Base-by-base conservation (phyloP, 768 basidiomycete genomes). In the Aureoboletus auriporus region DNA sequence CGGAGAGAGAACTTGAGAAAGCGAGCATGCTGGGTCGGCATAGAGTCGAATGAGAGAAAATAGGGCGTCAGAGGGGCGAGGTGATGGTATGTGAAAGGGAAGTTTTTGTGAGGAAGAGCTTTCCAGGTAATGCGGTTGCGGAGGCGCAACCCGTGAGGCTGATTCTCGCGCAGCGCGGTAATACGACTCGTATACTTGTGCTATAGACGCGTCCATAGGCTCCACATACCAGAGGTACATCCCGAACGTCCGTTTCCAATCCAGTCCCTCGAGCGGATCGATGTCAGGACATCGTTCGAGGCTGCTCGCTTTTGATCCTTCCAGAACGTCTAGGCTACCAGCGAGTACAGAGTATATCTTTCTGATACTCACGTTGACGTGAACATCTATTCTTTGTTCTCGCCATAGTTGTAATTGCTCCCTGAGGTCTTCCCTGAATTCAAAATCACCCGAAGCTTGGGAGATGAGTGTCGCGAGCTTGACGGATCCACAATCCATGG, bases 211-310 rank as follows among this genome's bases (percentile, higher is more conserved):
- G 50, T 88, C 79, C 55, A 91, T 74, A 3, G 81, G 75, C 37
- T 84, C 76, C 1, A 82, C 83, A 64, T 84, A 97, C 96, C 96
- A 99, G 29, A 98, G 70, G 52, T 85, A 84, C 38, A 97, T 69
- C 3, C 91, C 96, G 62, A 98, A 89, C 1, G 85, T 84, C 16
- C 93, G 82, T 65, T 93, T 94, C 96, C 96, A 99, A 63, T 96
- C 94, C 45, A 97, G 67, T 0, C 81, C 87, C 44, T 83, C 71
- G 14, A 82, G 73, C 5, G 96, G 72, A 47, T 80, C 71, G 26
- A 90, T 61, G 47, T 85, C 82, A 11, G 72, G 63, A 60, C 75
- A 75, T 39, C 77, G 78, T 54, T 75, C 73, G 20, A 76, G 56
- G 14, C 78, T 80, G 26, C 72, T 71, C 3, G 78, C 77, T 51